Percentiles rank a stretch among this genome's conserved stretches.
Evolutionary conservation across 2,329 filamentous ascomycete genomes (phyloP).

Genomic region (Colletotrichum phormii): DNA sequence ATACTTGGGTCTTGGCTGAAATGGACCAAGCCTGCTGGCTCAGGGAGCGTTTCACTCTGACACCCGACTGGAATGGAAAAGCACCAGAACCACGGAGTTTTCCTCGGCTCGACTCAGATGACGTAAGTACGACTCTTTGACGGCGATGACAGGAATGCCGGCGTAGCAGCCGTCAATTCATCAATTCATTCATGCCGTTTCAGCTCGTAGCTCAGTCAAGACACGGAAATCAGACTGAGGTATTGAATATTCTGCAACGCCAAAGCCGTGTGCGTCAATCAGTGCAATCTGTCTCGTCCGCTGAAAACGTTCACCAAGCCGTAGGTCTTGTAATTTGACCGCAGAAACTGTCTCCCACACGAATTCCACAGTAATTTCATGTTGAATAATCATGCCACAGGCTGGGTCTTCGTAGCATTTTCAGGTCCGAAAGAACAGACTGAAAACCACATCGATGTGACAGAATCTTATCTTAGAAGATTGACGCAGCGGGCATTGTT

Average conservation of each 20-base stretch:
- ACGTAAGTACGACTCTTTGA: background rate
- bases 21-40: background rate
- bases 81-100: conserved; percentile 1
- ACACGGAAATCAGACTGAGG: background rate
- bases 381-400: background rate
- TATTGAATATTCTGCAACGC: conserved; percentile 19
- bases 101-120: background rate
- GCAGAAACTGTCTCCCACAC: background rate
- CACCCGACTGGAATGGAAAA: conserved; percentile 23
- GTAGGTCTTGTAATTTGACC: background rate
- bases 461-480: background rate
- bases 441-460: background rate
- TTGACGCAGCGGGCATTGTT: background rate
- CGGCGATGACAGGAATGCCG: conserved; percentile 21
- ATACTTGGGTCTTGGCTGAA: background rate
- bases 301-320: background rate
- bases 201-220: background rate
- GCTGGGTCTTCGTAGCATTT: background rate
- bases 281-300: background rate
- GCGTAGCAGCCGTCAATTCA: background rate
- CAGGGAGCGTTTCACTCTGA: conserved; percentile 23
- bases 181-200: conserved; percentile 9
- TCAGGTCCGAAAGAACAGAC: background rate
- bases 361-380: background rate
- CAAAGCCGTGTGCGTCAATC: conserved; percentile 6